Evolutionary conservation across 345 rosid genomes (phyloP).

Genomic region (Citrus trifoliata): DNA sequence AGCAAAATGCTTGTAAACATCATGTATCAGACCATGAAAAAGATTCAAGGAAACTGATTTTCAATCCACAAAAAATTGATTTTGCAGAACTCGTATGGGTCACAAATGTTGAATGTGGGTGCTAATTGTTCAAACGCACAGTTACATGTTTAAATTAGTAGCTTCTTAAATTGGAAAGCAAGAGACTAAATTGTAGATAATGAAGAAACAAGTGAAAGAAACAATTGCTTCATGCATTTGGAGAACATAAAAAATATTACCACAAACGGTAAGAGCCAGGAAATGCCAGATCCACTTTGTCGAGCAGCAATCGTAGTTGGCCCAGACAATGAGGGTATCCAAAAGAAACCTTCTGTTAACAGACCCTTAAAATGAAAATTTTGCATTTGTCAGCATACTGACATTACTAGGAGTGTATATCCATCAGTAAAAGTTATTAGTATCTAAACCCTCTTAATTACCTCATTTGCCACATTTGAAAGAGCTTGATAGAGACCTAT

Average conservation of each 20-base stretch:
- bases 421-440: background rate
- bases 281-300: slow-evolving; percentile 92
- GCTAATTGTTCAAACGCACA: background rate
- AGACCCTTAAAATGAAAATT: slow-evolving; percentile 53
- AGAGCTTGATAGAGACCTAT: slow-evolving; percentile 99
- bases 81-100: background rate
- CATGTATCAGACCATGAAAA: background rate
- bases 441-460: slow-evolving; percentile 19
- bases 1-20: background rate
- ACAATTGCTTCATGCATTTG: slow-evolving; percentile 3
- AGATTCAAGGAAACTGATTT: background rate
- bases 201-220: background rate
- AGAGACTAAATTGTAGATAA: background rate
- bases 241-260: slow-evolving; percentile 38
- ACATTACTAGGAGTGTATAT: background rate
- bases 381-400: slow-evolving; percentile 16
- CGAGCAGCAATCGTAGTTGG: slow-evolving; percentile 97
- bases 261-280: slow-evolving; percentile 98
- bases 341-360: slow-evolving; percentile 95
- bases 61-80: background rate
- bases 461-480: slow-evolving; percentile 97
- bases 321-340: slow-evolving; percentile 97
- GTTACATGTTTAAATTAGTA: background rate
- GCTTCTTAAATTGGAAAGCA: background rate
- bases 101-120: background rate